Percentiles rank a stretch among this genome's conserved stretches.
phyloP scores from a whole-genome alignment of 1,139 yeast species.

The Suhomyces guaymorum region DNA sequence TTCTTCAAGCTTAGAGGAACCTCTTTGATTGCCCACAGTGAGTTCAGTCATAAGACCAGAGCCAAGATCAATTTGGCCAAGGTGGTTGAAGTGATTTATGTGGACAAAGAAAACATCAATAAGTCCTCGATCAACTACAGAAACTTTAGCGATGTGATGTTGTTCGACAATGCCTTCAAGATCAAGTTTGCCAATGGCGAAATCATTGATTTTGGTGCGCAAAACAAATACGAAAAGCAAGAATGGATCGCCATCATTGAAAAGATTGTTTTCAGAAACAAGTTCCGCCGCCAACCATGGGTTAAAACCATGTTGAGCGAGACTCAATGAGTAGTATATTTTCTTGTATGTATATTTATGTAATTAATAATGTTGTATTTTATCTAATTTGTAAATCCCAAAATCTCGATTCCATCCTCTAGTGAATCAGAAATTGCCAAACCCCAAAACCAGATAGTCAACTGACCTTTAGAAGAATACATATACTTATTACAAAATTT shows the following conservation, averaged over 20 bases:
- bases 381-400: background rate
- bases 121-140: slow-evolving; percentile 41
- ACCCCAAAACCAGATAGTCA: no score
- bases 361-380: slow-evolving; percentile 7
- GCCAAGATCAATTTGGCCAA: slow-evolving; percentile 68
- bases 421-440: no score
- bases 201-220: slow-evolving; percentile 68
- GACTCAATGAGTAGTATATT: background rate
- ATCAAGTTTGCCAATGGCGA: slow-evolving; percentile 68
- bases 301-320: slow-evolving; percentile 48
- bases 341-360: slow-evolving; percentile 8
- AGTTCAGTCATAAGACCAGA: slow-evolving; percentile 58
- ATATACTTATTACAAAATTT: no score
- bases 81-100: slow-evolving; percentile 54
- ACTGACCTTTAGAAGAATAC: no score
- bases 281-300: slow-evolving; percentile 70
- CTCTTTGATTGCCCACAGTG: slow-evolving; percentile 65
- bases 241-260: slow-evolving; percentile 60
- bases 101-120: slow-evolving; percentile 44
- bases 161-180: slow-evolving; percentile 65
- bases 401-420: no score
- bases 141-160: slow-evolving; percentile 62
- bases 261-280: slow-evolving; percentile 52
- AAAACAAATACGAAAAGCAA: slow-evolving; percentile 52
- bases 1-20: slow-evolving; percentile 62